Evolutionary conservation across 495 filamentous ascomycete species (phyloP), one percentile per base, ranked within the genome.

Genomic region (Xylaria nigripes): DNA sequence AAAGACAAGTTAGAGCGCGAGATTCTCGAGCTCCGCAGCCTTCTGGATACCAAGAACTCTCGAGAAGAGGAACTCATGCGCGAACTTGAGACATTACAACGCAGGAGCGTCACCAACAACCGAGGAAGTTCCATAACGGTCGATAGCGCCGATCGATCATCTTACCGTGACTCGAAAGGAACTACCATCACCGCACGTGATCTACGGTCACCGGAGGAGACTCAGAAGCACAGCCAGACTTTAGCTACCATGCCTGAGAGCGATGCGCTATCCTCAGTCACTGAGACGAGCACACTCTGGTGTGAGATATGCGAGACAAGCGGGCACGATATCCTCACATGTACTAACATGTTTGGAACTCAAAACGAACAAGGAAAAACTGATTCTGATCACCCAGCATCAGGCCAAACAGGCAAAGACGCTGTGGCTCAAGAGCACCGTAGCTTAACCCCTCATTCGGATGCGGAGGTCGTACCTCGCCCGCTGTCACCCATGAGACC

Each of bases 301-400:
- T 97, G 92, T 72, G 92, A 97, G 70, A 91, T 97, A 46, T 96
- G 92, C 68, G 92, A 97, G 69, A 87, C 86, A 2, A 76, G 78
- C n/a, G 92, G 92, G 15, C 92, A 97, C 60, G 92, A 97, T 58
- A 95, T 97, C 56, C 70, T 97, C 32, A 93, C 84, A 18, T 97
- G 92, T 73, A 89, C 88, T 29, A 93, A 85, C 64, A 89, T 94
- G 81, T 90, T 91, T 64, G 82, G 76, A n/a, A 55, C 70, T 18
- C 70, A 68, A 54, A 70, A 61, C 56, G 66, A 68, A 60, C 69
- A 68, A 61, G 53, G 52, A 47, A 62, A 59, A 45, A 29, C 40
- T 55, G 47, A 40, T 46, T 5, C 22, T 21, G 54, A 45, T 45
- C 60, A 58, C 23, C 65, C 58, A 19, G 16, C 42, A 55, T 48